A percentile compares a stretch with the other conserved stretches of the same genome.
phyloP scores from a whole-genome alignment of 2,329 filamentous ascomycete genomes.

The Onygenales sp. region DNA sequence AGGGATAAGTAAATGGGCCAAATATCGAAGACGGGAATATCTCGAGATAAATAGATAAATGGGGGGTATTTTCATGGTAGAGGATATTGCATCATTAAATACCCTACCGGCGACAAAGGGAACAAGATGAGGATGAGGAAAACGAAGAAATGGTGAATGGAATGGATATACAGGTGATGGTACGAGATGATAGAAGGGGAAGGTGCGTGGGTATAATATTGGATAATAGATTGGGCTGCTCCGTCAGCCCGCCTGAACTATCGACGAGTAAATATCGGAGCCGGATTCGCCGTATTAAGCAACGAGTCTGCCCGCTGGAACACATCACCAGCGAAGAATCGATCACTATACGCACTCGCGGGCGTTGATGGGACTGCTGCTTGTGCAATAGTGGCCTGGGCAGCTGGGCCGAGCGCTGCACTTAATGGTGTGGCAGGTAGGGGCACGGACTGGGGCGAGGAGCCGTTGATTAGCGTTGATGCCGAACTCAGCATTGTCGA shows the following conservation, averaged over 20 bases:
- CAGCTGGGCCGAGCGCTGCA: constrained; percentile 74
- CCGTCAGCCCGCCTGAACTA: constrained; percentile 11
- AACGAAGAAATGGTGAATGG: no score
- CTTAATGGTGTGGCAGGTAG: constrained; percentile 82
- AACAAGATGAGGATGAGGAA: no score
- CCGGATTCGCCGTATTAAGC: constrained; percentile 34
- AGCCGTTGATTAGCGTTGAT: constrained; percentile 15
- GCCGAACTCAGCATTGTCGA: constrained; percentile 6
- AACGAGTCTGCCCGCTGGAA: constrained; percentile 41
- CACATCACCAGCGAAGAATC: constrained; percentile 40
- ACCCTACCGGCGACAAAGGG: no score
- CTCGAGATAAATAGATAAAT: no score
- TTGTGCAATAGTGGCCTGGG: constrained; percentile 45
- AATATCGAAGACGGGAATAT: no score
- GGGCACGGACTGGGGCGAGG: constrained; percentile 42
- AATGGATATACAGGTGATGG: no score
- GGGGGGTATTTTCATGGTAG: no score
- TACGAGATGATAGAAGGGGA: background rate
- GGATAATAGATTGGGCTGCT: no score
- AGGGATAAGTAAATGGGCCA: no score
- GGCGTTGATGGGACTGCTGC: constrained; percentile 66
- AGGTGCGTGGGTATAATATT: background rate
- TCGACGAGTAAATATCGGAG: constrained; percentile 32
- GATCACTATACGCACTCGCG: constrained; percentile 39
- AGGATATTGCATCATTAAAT: no score